phyloP scores from a whole-genome alignment of 257 asterid genomes.

The Nicotiana knightiana region DNA sequence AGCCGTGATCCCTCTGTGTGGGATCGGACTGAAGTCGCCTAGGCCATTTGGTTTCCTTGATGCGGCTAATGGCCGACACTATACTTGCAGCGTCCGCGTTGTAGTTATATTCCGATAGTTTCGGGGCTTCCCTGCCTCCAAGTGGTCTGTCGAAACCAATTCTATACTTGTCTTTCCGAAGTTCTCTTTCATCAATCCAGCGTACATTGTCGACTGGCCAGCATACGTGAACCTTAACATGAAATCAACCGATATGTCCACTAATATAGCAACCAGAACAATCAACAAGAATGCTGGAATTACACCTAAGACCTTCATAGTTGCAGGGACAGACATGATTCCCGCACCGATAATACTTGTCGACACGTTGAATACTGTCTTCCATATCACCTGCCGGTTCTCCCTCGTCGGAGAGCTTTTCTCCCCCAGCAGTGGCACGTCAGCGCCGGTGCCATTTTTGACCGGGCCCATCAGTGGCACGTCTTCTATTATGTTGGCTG shows the following conservation, averaged over 20 bases:
- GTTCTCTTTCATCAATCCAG: slow-evolving; percentile 74
- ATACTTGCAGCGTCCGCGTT: too few species aligned
- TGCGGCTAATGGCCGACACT: too few species aligned
- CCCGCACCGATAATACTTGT: slow-evolving; percentile 92
- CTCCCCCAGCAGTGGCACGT: slow-evolving; percentile 47
- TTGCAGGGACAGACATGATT: slow-evolving; percentile 92
- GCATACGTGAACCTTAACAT: slow-evolving; percentile 69
- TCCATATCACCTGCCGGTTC: slow-evolving; percentile 35
- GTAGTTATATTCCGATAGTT: too few species aligned
- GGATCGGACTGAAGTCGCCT: too few species aligned
- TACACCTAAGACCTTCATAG: slow-evolving; percentile 75
- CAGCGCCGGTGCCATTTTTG: slow-evolving; percentile 38
- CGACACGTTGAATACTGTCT: slow-evolving; percentile 81
- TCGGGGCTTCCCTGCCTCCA: too few species aligned
- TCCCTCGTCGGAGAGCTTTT: slow-evolving; percentile 1
- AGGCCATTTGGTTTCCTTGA: too few species aligned
- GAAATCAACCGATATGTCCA: slow-evolving; percentile 73
- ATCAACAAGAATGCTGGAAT: slow-evolving; percentile 69
- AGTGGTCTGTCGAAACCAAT: too few species aligned
- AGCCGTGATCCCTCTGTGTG: too few species aligned
- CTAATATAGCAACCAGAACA: slow-evolving; percentile 44
- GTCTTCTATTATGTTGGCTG: neutral
- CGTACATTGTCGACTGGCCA: slow-evolving; percentile 71
- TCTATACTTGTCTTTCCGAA: slow-evolving; percentile 49
- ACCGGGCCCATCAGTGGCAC: slow-evolving; percentile 48